A percentile compares a stretch with the other conserved stretches of the same genome.
Conservation (phyloP, 2,329 filamentous ascomycete genomes). For the Neurospora sp. region DNA sequence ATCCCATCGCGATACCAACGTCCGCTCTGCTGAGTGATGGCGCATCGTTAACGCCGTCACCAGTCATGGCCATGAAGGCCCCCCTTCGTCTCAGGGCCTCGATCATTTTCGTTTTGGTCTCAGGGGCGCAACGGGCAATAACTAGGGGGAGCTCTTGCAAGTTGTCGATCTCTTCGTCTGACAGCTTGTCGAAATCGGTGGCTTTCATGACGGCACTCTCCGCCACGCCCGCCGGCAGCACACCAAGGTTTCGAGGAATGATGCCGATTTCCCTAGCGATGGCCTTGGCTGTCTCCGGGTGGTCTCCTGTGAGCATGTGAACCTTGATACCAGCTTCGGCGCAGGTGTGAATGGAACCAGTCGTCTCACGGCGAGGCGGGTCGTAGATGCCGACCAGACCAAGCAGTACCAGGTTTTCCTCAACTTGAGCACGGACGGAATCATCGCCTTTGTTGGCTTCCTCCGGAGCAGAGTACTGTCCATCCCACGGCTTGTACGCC, state of each 20-base stretch:
- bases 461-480: conserved; percentile 31
- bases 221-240: conserved; percentile 53
- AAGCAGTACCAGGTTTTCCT: conserved; percentile 60
- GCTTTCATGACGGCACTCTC: conserved; percentile 64
- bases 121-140: conserved; percentile 73
- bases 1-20: conserved; percentile 87
- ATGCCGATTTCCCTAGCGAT: conserved; percentile 75
- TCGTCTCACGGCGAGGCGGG: conserved; percentile 73
- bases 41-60: conserved; percentile 80
- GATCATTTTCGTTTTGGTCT: conserved; percentile 87
- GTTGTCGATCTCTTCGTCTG: conserved; percentile 64
- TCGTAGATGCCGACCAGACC: conserved; percentile 85
- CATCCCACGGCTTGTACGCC: conserved; percentile 52
- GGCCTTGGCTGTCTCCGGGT: conserved; percentile 66
- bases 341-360: conserved; percentile 59
- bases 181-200: conserved; percentile 67
- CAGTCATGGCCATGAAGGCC: conserved; percentile 77
- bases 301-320: conserved; percentile 79
- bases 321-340: conserved; percentile 66
- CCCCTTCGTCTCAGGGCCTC: conserved; percentile 71
- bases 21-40: conserved; percentile 73
- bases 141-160: conserved; percentile 70
- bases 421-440: conserved; percentile 49
- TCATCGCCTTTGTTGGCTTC: conserved; percentile 28
- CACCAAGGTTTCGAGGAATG: conserved; percentile 52